Base-by-base conservation (phyloP, 2,329 filamentous ascomycete genomes). In the Graphilbum ipis-grandicollis region DNA sequence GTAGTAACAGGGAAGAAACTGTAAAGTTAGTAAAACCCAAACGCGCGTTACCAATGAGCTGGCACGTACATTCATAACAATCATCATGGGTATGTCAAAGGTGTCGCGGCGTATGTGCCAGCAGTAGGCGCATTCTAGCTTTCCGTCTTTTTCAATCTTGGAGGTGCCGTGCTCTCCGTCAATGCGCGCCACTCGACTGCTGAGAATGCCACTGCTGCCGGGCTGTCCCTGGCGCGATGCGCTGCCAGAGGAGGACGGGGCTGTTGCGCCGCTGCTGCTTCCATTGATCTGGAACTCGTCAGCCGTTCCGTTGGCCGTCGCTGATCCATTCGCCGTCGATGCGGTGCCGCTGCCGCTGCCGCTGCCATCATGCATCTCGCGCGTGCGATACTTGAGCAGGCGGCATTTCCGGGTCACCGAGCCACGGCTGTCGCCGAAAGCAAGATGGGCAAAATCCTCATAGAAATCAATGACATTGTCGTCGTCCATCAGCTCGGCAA, bases 41-140 rank as follows among this genome's bases (percentile, higher is more conserved):
- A 36, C 19, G 23, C 12, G 23, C 12, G 23, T 25, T 25, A 19
- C 6, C 5, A 30, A 12, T 25, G 19, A 17, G 19, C 37, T 9
- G 28, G 5, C 18, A 77, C 86, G 78, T 56, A 94, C 90, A 62
- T 94, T 94, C 65, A 96, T 88, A 51, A 94, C 82, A 56, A 96
- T 92, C 61, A 96, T 67, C 84, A 94, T 93, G 18, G 90, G 90
- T 56, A 96, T 93, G 60, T 96, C 88, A 60, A 96, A 96, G 30
- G 90, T 83, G 56, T 98, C 90, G 44, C 88, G 70, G 61, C 93
- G 93, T 43, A 96, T 86, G 44, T 83, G 88, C 86, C 88, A 96
- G 61, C 83, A 93, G 59, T 92, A 93, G 49, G 81, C 85, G 61
- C 86, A 94, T 53, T 93, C 82, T 39, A 96, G 80, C 57, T 90